Evolutionary conservation across 768 basidiomycete genomes (phyloP), one percentile per base, ranked within the genome.

Genomic region (Suillus clintonianus): DNA sequence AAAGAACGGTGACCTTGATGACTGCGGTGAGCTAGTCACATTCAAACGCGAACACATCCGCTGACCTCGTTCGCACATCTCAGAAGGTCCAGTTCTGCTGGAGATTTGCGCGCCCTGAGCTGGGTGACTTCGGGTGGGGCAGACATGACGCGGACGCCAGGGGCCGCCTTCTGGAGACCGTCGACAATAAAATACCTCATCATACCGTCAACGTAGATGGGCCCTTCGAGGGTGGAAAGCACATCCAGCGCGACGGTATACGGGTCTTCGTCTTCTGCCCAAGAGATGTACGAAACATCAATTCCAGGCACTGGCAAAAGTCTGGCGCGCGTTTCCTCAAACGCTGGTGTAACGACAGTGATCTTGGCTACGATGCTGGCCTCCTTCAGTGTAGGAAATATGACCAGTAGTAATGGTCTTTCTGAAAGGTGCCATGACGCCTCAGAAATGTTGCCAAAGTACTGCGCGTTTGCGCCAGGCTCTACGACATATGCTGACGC

Each of bases 51-150:
- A 45, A 60, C 56, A 24, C 47, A 19, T 37, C 4, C 24, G 59
- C 76, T 5, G 55, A 94, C 92, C 83, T 94, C 90, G 71, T 94
- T 94, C 1, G 81, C 91, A 70, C 91, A 95, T 67, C 81, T 86
- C 70, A 97, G 72, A 57, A 95, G 81, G 5, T 83, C 83, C 14
- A 94, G 77, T 70, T 95, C 94, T 53, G 87, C 79, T 10, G 71
- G 66, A 14, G 89, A 91, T 74, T 95, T 95, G 65, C 89, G 83
- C 74, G 95, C 90, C 27, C 92, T 81, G 27, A 95, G 72, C 45
- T 79, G 77, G n/a, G 79, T 81, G 36, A 94, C 80, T 57, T 82
- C 82, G 3, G 72, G 66, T 4, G 87, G 86, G 0, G 88, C 87
- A 22, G 80, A 80, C n/a, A 75, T 64, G 3, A 90, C 80, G 3